Conservation (phyloP, 2,329 filamentous ascomycete genomes). For the Drechslerella dactyloides region DNA sequence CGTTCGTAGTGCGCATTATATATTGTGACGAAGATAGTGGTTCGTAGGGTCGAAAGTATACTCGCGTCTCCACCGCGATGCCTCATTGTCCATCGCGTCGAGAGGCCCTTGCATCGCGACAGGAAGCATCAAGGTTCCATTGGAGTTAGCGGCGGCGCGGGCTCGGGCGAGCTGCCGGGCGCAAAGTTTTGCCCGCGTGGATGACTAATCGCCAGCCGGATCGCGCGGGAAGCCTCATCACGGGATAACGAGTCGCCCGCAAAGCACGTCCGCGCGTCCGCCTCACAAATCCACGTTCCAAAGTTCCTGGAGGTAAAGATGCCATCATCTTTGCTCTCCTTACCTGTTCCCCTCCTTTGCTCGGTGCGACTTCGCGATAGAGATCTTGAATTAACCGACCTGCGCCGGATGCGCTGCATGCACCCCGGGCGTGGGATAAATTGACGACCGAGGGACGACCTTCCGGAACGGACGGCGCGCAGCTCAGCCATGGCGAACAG, state of each 20-base stretch:
- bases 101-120: too few relatives aligned
- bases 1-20: too few relatives aligned
- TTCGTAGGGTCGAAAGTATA: too few relatives aligned
- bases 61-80: too few relatives aligned
- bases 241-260: conserved; percentile 29
- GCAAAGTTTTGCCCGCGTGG: conserved; percentile 5
- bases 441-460: not conserved
- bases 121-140: too few relatives aligned
- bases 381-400: too few relatives aligned
- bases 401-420: too few relatives aligned
- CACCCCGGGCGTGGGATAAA: too few relatives aligned
- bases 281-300: not conserved
- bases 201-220: conserved; percentile 41
- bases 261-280: conserved; percentile 10
- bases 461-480: conserved; percentile 11
- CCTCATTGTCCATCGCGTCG: too few relatives aligned
- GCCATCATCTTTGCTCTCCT: not conserved
- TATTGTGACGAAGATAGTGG: too few relatives aligned
- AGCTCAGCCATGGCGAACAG: conserved; percentile 50
- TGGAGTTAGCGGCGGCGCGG: not conserved
- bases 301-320: not conserved
- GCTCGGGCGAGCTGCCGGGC: not conserved
- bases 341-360: not conserved
- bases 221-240: conserved; percentile 14
- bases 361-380: not conserved